Base-by-base conservation (phyloP, 345 rosid genomes). In the Conringia planisiliqua region DNA sequence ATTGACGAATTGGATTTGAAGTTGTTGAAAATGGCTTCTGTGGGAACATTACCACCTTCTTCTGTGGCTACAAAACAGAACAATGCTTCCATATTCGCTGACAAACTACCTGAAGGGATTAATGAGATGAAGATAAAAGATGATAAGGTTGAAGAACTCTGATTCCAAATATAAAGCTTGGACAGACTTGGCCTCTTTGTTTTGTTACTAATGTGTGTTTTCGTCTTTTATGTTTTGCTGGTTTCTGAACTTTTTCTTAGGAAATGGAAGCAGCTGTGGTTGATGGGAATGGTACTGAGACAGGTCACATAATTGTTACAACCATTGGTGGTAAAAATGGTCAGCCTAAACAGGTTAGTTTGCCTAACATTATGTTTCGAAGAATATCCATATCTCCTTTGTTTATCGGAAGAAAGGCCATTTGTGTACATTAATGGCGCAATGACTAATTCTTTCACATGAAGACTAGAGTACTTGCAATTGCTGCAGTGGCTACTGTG, bases 191-290 rank as follows among this genome's bases (percentile, higher is more conserved):
- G 55, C 16, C 29, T 70, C 60, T 54, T 67, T 67, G 1, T 16
- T 20, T 48, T 50, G 8, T 39, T 32, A 35, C 61, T 64, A 42
- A 72, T 46, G 27, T 64, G 27, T 42, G 36, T 70, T 14, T 52
- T n/a, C n/a, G 40, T 54, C 36, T 22, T 35, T 3, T 6, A 6
- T 1, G 12, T 26, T 40, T 43, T 24, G 60, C 36, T 67, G 35
- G n/a, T 62, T 52, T 6, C 3, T 62, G 24, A 17, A 52, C 24
- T 40, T 39, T 62, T 38, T 42, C n/a, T 7, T 82, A 92, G 97
- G 99, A 95, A 56, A 82, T 84, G 85, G 97, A 92, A 83, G 93
- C 95, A 65, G 85, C 96, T 72, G 81, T 91, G 33, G 92, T 92
- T 65, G 86, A 95, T 73, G 97, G 97, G 63, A 90, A 86, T 8